Conservation (phyloP, 345 rosid species). For the Eucalyptus dawsonii region DNA sequence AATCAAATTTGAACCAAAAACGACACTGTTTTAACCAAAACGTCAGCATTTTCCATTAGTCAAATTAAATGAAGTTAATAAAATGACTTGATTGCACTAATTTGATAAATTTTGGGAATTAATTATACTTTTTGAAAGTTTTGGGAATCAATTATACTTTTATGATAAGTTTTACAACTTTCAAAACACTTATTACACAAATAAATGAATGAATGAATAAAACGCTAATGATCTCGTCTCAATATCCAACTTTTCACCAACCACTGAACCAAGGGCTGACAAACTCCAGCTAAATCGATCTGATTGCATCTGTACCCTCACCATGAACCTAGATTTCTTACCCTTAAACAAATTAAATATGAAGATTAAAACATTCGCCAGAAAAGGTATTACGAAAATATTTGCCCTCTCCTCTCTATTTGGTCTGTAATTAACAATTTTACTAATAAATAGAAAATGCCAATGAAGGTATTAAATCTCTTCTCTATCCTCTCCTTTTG, state of each 20-base stretch:
- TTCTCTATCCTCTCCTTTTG: background rate
- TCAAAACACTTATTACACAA: background rate
- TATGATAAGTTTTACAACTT: background rate
- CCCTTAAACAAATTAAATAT: background rate
- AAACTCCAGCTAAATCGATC: background rate
- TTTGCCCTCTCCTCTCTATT: background rate
- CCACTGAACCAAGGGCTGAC: background rate
- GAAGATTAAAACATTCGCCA: background rate
- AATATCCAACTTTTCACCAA: background rate
- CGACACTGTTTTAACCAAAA: too few species aligned
- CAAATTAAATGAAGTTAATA: too few species aligned
- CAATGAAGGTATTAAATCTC: background rate
- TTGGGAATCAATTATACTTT: background rate
- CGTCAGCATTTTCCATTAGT: too few species aligned
- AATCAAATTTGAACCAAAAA: too few species aligned
- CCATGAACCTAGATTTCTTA: too few species aligned
- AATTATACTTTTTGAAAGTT: too few species aligned
- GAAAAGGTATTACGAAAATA: background rate
- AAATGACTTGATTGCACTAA: background rate
- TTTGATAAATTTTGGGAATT: too few species aligned
- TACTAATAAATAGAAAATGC: background rate
- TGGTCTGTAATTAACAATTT: background rate
- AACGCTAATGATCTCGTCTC: background rate
- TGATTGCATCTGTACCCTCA: background rate
- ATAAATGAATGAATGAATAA: background rate